Conservation (phyloP, 257 asterid genomes). For the Handroanthus guayacan region DNA sequence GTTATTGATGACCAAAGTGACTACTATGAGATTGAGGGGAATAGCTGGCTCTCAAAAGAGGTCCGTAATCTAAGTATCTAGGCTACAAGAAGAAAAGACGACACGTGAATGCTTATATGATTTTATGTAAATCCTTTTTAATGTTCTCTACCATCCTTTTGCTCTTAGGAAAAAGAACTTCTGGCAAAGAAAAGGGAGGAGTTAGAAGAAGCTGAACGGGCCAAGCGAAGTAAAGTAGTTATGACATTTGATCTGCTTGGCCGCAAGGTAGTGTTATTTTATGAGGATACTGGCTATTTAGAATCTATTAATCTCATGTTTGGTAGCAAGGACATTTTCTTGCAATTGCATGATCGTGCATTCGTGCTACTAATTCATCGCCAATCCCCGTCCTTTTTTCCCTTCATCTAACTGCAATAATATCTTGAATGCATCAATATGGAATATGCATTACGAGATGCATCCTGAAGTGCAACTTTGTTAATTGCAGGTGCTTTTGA, state of each 20-base stretch:
- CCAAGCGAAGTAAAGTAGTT: slow-evolving; percentile 70
- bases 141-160: slow-evolving; percentile 14
- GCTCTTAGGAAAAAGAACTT: slow-evolving; percentile 84
- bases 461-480: slow-evolving; percentile 21
- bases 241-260: slow-evolving; percentile 94
- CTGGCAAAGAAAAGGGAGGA: slow-evolving; percentile 78
- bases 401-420: background rate
- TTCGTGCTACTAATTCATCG: no score
- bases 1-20: slow-evolving; percentile 99
- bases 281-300: slow-evolving; percentile 1
- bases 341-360: no score
- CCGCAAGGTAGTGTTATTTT: slow-evolving; percentile 68
- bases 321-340: background rate
- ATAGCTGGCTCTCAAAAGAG: slow-evolving; percentile 88
- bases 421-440: background rate
- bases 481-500: slow-evolving; percentile 75
- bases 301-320: background rate
- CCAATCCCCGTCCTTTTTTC: background rate
- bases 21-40: slow-evolving; percentile 86
- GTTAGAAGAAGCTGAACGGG: slow-evolving; percentile 85
- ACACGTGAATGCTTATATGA: no score
- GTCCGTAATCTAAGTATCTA: slow-evolving; percentile 39
- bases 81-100: slow-evolving; percentile 18
- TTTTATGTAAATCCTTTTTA: background rate
- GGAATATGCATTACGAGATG: background rate